phyloP scores from a whole-genome alignment of 2,329 filamentous ascomycete genomes.

The Penicillium psychrosexuale region DNA sequence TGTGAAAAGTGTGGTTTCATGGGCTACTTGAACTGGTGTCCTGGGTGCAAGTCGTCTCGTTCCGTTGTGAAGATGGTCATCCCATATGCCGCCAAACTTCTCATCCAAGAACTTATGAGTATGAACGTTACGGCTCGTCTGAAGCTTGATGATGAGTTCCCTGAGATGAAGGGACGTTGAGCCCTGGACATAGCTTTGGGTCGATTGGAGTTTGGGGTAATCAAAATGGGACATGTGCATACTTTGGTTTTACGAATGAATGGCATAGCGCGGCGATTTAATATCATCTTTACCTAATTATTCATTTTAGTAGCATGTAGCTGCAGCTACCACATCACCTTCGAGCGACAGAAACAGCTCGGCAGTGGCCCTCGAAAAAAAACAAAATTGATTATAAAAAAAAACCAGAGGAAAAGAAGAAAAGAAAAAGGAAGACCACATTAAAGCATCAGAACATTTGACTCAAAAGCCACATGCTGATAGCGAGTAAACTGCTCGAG shows the following conservation, averaged over 20 bases:
- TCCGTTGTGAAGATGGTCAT: slow-evolving; percentile 91
- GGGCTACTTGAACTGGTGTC: slow-evolving; percentile 92
- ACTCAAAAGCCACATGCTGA: slow-evolving; percentile 32
- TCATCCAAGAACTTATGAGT: slow-evolving; percentile 92
- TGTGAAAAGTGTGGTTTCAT: slow-evolving; percentile 94
- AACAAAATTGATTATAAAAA: background rate
- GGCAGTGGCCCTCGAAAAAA: background rate
- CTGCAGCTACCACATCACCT: background rate
- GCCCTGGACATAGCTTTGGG: background rate
- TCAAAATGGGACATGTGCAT: slow-evolving; percentile 17
- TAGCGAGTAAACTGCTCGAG: slow-evolving; percentile 27
- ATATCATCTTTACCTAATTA: slow-evolving; percentile 6
- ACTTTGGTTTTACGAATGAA: slow-evolving; percentile 19
- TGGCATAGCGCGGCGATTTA: slow-evolving; percentile 30
- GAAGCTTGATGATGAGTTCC: slow-evolving; percentile 92
- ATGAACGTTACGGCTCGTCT: slow-evolving; percentile 98
- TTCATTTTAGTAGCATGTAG: background rate
- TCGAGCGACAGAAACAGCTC: background rate
- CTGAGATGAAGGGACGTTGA: slow-evolving; percentile 46
- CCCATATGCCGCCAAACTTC: slow-evolving; percentile 92
- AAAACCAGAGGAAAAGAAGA: background rate
- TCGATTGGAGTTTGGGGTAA: slow-evolving; percentile 10
- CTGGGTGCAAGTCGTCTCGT: slow-evolving; percentile 81
- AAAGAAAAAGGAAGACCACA: background rate
- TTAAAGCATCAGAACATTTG: slow-evolving; percentile 24